Conservation (phyloP, 2,329 filamentous ascomycete genomes). For the Diaporthe aspalathi region DNA sequence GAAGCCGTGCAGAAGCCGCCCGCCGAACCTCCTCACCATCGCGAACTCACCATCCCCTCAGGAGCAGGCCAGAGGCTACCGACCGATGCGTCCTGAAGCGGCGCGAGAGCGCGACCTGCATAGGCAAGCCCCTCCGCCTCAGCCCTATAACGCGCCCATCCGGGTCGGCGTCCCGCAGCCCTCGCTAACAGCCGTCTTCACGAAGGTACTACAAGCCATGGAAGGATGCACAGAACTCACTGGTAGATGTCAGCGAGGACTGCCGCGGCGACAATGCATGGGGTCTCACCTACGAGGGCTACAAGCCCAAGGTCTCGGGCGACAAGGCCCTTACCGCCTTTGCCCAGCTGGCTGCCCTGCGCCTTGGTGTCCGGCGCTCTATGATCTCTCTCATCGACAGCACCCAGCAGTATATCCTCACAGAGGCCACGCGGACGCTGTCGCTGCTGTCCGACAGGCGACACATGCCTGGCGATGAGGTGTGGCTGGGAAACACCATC, state of each 20-base stretch:
- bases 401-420: constrained; percentile 32
- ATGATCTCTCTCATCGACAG: constrained; percentile 41
- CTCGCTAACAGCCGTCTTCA: not conserved
- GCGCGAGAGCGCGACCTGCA: constrained; percentile 36
- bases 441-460: constrained; percentile 49
- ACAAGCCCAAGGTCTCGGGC: constrained; percentile 47
- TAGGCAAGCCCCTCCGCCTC: constrained; percentile 16
- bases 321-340: constrained; percentile 57
- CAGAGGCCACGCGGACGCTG: constrained; percentile 30
- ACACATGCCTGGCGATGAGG: constrained; percentile 29
- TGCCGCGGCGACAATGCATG: constrained; percentile 8
- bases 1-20: not conserved
- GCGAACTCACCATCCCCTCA: not conserved
- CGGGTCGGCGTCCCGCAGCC: not conserved
- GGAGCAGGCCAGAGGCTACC: constrained; percentile 2
- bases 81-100: constrained; percentile 35
- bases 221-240: constrained; percentile 34
- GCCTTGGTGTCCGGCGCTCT: constrained; percentile 58
- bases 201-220: constrained; percentile 37
- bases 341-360: constrained; percentile 62
- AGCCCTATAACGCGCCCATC: not conserved
- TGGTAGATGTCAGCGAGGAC: constrained; percentile 13
- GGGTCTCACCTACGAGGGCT: constrained; percentile 45
- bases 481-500: constrained; percentile 35
- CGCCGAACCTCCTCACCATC: not conserved